Percentiles rank a stretch among this genome's conserved stretches.
Conservation (phyloP, 1,284 basidiomycete species). For the Boletus smithii region DNA sequence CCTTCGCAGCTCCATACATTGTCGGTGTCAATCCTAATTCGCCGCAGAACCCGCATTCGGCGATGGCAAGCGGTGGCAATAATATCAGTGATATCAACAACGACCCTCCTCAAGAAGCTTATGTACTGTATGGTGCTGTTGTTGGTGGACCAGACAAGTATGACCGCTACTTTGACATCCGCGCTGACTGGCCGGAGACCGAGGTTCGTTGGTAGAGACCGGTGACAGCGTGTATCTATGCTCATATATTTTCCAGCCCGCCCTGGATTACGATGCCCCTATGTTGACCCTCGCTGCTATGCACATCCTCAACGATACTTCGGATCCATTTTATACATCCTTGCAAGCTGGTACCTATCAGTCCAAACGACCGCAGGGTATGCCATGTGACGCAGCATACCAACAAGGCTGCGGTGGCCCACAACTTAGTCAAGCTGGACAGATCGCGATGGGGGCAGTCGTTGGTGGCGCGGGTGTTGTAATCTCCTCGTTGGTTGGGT, state of each 20-base stretch:
- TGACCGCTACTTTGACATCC: slow-evolving; percentile 80
- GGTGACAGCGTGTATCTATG: not conserved
- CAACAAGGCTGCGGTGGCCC: slow-evolving; percentile 47
- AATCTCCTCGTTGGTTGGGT: slow-evolving; percentile 47
- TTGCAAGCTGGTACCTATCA: slow-evolving; percentile 66
- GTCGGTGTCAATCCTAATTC: slow-evolving; percentile 89
- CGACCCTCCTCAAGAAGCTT: slow-evolving; percentile 63
- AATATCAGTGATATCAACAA: slow-evolving; percentile 69
- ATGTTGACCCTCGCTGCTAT: slow-evolving; percentile 79
- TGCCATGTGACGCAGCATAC: slow-evolving; percentile 75
- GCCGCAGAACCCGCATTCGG: slow-evolving; percentile 85
- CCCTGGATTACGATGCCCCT: slow-evolving; percentile 83
- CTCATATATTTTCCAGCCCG: slow-evolving; percentile 46
- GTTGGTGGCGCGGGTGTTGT: slow-evolving; percentile 60
- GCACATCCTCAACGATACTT: slow-evolving; percentile 59
- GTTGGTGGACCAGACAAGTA: slow-evolving; percentile 80
- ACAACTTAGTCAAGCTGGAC: slow-evolving; percentile 55
- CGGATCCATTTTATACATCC: slow-evolving; percentile 78
- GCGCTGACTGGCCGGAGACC: slow-evolving; percentile 78
- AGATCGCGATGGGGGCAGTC: slow-evolving; percentile 70
- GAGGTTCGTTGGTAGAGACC: slow-evolving; percentile 46
- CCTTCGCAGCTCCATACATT: slow-evolving; percentile 62
- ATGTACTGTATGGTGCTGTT: slow-evolving; percentile 83
- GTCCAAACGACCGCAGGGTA: slow-evolving; percentile 58
- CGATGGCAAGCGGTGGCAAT: slow-evolving; percentile 79